Conservation (phyloP, 2,329 filamentous ascomycete species). For the Penicillium glabrum region DNA sequence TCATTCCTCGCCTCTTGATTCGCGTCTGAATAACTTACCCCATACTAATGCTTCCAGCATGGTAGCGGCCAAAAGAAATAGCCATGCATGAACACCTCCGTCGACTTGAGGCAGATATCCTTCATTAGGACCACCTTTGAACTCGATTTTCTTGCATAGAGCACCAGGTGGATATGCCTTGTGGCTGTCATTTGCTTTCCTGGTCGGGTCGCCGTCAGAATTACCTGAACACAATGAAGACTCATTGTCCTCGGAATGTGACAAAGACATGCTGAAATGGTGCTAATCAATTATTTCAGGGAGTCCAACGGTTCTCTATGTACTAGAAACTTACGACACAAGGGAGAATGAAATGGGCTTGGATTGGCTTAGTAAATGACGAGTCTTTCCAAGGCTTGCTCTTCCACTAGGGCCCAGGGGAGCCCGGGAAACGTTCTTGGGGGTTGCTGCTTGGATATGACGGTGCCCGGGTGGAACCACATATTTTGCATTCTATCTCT, state of each 20-base stretch:
- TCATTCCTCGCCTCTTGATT: not conserved
- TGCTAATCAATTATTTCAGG: not conserved
- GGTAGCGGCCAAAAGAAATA: constrained; percentile 20
- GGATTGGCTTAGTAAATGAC: constrained; percentile 11
- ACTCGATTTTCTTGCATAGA: not conserved
- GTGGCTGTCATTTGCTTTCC: not conserved
- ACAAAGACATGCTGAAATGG: not conserved
- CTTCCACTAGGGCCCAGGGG: not conserved
- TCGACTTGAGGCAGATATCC: constrained; percentile 14
- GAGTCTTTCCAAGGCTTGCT: constrained; percentile 4
- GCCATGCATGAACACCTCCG: constrained; percentile 21
- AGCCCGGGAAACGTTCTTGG: too few relatives aligned
- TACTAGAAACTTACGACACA: not conserved
- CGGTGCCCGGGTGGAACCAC: not conserved
- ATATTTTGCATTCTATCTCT: constrained; percentile 12
- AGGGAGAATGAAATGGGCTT: constrained; percentile 2
- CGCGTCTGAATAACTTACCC: constrained; percentile 10
- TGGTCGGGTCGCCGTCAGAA: not conserved
- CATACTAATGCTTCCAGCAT: constrained; percentile 24
- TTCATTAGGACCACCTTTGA: not conserved
- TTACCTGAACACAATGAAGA: not conserved
- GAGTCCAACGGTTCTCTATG: not conserved
- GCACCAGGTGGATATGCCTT: not conserved
- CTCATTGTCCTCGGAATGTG: not conserved
- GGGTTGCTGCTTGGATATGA: not conserved